Conservation (phyloP, 169 alveolate species). For the Plasmodium vivax region DNA sequence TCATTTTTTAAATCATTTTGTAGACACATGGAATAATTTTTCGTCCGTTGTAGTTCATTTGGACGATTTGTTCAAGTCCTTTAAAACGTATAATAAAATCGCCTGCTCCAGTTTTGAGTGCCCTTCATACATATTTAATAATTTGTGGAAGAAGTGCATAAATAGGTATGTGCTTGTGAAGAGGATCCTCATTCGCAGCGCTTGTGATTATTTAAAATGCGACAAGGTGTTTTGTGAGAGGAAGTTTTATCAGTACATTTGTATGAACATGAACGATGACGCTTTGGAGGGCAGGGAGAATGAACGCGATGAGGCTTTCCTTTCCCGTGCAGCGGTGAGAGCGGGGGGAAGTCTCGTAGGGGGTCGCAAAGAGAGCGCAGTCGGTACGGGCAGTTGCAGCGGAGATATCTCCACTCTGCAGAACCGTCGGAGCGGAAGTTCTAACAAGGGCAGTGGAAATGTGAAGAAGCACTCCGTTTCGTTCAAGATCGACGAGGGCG, state of each 20-base stretch:
- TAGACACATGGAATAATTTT: conserved; percentile 46
- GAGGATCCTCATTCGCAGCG: conserved; percentile 16
- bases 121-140: conserved; percentile 44
- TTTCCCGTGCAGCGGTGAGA: background rate
- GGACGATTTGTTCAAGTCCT: conserved; percentile 46
- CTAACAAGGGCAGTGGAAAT: background rate
- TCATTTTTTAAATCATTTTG: conserved; percentile 46
- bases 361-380: background rate
- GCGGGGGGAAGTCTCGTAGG: background rate
- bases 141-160: conserved; percentile 39
- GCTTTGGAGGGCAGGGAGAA: background rate
- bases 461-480: background rate
- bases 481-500: background rate
- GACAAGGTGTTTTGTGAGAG: conserved; percentile 41
- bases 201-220: conserved; percentile 45
- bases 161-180: conserved; percentile 14
- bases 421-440: background rate
- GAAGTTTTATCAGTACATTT: conserved; percentile 47
- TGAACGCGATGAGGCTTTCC: background rate
- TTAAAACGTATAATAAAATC: conserved; percentile 24
- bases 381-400: background rate
- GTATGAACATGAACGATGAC: conserved; percentile 20
- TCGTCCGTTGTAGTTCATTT: conserved; percentile 33
- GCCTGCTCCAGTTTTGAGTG: conserved; percentile 1
- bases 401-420: background rate